Base-by-base conservation (phyloP, 345 rosid genomes). In the Eucalyptus virginea region DNA sequence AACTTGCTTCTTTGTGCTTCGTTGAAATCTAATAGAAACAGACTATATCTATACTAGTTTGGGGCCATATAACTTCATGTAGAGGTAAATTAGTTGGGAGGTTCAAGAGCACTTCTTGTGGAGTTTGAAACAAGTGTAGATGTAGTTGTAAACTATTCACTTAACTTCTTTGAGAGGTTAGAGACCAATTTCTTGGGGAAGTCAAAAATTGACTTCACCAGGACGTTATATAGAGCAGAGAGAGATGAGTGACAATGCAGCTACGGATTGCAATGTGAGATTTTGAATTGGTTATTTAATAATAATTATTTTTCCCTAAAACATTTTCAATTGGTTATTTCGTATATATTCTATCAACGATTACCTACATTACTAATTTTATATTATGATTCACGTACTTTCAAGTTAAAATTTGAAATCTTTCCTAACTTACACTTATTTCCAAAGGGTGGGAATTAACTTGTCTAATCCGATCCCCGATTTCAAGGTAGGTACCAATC, bases 381-480 rank as follows among this genome's bases (percentile, higher is more conserved):
- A 19, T 52, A 52, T 8, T 19, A 52, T 52, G 58, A 52, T 52
- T 52, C 58, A 52, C 4, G 58, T 52, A 52, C 58, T 52, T 51
- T 52, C 58, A 52, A 52, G 11, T 52, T 52, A 52, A 8, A 8
- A 8, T 52, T 52, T 52, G 1, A 52, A 52, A 52, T 52, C 58
- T 52, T 52, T 0, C 58, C 26, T 52, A 52, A 0, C 0, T 52
- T 52, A 52, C 2, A 52, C 58, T 52, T 52, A 52, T 52, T 52
- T 52, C 2, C 58, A 19, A 52, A 52, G 26, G 26, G 58, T 19
- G 58, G 11, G 26, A 52, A 19, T 52, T 19, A 52, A 52, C 58
- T 19, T 52, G 58, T 52, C 26, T 52, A 8, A 19, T 52, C 1
- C 1, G 0, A 19, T 52, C 24, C 10, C 5, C 24, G 0, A 52